Percentiles rank a stretch among this genome's conserved stretches.
Conservation (phyloP, 2,329 filamentous ascomycete species). For the Cladophialophora exuberans region DNA sequence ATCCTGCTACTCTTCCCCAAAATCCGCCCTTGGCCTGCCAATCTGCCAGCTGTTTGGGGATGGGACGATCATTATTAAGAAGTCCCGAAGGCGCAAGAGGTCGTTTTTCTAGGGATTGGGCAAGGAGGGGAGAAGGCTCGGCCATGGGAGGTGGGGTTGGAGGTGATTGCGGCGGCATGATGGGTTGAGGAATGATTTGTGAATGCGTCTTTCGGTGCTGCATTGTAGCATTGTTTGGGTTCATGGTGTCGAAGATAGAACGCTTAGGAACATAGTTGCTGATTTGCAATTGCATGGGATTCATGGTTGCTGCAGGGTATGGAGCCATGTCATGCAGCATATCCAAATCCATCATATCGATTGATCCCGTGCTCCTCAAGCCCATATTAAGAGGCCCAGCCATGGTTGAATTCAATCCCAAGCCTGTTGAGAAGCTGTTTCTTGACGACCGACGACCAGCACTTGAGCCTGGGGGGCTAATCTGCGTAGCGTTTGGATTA, state of each 20-base stretch:
- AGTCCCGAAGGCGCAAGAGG: slow-evolving; percentile 26
- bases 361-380: slow-evolving; percentile 25
- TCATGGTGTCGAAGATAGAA: slow-evolving; percentile 29
- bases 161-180: background rate
- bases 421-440: slow-evolving; percentile 26
- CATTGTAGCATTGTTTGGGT: slow-evolving; percentile 1
- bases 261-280: slow-evolving; percentile 24
- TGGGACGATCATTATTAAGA: slow-evolving; percentile 28
- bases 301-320: slow-evolving; percentile 20
- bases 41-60: slow-evolving; percentile 26
- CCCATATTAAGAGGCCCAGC: slow-evolving; percentile 16
- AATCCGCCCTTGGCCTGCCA: slow-evolving; percentile 32
- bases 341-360: slow-evolving; percentile 26
- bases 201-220: slow-evolving; percentile 1
- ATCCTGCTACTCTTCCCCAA: slow-evolving; percentile 30
- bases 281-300: slow-evolving; percentile 14
- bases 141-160: slow-evolving; percentile 26
- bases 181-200: background rate
- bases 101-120: slow-evolving; percentile 26
- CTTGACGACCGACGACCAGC: slow-evolving; percentile 28
- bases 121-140: slow-evolving; percentile 22
- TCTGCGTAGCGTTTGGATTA: slow-evolving; percentile 35
- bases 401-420: slow-evolving; percentile 13
- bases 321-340: slow-evolving; percentile 29
- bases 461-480: slow-evolving; percentile 30